Conservation (phyloP, 2,329 filamentous ascomycete species). For the Ambrosiella cleistominuta region DNA sequence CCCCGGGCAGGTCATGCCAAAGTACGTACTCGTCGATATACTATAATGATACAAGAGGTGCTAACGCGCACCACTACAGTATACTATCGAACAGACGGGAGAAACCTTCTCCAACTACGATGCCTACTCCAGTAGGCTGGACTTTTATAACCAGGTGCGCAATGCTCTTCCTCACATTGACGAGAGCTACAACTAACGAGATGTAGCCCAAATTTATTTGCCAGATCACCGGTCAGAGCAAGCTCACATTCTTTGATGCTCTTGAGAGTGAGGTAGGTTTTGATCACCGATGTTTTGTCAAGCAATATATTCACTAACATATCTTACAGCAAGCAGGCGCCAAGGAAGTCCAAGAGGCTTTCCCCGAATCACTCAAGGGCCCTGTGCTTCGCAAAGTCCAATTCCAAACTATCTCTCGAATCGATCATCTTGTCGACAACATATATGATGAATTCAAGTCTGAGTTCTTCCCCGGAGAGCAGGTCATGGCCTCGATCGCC, state of each 20-base stretch:
- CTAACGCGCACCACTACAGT: slow-evolving; percentile 43
- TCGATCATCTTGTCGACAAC: slow-evolving; percentile 60
- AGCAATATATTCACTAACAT: slow-evolving; percentile 9
- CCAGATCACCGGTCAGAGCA: slow-evolving; percentile 85
- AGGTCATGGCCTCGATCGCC: slow-evolving; percentile 54
- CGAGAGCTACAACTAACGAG: too few species aligned
- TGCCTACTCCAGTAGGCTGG: slow-evolving; percentile 60
- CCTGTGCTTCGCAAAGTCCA: slow-evolving; percentile 83
- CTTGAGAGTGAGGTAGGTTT: slow-evolving; percentile 67
- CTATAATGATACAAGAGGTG: slow-evolving; percentile 46
- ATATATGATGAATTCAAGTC: slow-evolving; percentile 66
- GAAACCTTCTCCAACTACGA: slow-evolving; percentile 85
- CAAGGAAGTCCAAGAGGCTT: slow-evolving; percentile 75
- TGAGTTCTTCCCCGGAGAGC: slow-evolving; percentile 81
- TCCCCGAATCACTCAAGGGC: slow-evolving; percentile 78
- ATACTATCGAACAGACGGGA: slow-evolving; percentile 76
- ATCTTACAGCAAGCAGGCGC: slow-evolving; percentile 50
- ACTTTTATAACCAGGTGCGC: slow-evolving; percentile 74
- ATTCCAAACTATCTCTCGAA: slow-evolving; percentile 72
- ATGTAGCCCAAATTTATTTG: slow-evolving; percentile 73
- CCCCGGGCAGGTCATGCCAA: slow-evolving; percentile 21
- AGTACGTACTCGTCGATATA: slow-evolving; percentile 57
- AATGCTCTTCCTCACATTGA: slow-evolving; percentile 10
- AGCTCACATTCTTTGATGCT: slow-evolving; percentile 81
- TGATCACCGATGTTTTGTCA: not conserved